Conservation (phyloP, 2,329 filamentous ascomycete species). For the Alternaria rosae region DNA sequence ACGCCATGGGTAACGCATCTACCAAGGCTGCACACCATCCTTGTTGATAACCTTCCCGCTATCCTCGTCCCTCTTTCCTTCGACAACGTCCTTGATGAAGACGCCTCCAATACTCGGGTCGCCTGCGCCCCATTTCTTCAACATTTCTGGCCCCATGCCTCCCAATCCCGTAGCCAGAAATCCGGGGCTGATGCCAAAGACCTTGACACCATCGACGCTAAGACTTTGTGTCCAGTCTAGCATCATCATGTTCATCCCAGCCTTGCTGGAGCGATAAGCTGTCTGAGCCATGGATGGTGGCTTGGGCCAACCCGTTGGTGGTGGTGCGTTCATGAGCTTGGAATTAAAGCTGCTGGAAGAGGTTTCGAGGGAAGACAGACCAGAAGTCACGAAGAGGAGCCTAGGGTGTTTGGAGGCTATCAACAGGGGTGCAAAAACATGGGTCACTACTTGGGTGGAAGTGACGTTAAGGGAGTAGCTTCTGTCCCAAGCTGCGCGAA, state of each 20-base stretch:
- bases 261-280: slow-evolving; percentile 54
- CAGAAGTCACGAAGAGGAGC: slow-evolving; percentile 52
- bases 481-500: slow-evolving; percentile 49
- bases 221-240: slow-evolving; percentile 56
- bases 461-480: slow-evolving; percentile 51
- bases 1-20: slow-evolving; percentile 2
- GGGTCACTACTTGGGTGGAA: slow-evolving; percentile 50
- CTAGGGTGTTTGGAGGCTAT: slow-evolving; percentile 46
- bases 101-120: slow-evolving; percentile 48
- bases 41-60: slow-evolving; percentile 48
- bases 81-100: slow-evolving; percentile 50
- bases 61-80: slow-evolving; percentile 51
- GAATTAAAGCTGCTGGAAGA: slow-evolving; percentile 34
- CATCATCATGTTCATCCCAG: slow-evolving; percentile 60
- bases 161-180: slow-evolving; percentile 56
- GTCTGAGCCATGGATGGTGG: slow-evolving; percentile 28
- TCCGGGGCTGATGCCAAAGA: slow-evolving; percentile 57
- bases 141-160: slow-evolving; percentile 40
- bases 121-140: slow-evolving; percentile 50
- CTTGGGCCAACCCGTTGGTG: slow-evolving; percentile 60
- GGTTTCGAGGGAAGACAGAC: slow-evolving; percentile 51
- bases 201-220: slow-evolving; percentile 57
- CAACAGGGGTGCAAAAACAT: slow-evolving; percentile 48
- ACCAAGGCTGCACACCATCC: slow-evolving; percentile 51
- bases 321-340: slow-evolving; percentile 30